These are phyloP conservation scores for Scopulariopsis brevicaulis DNA, from an alignment of 2,329 filamentous ascomycete genomes.

Conservation along the genomic window DNA sequence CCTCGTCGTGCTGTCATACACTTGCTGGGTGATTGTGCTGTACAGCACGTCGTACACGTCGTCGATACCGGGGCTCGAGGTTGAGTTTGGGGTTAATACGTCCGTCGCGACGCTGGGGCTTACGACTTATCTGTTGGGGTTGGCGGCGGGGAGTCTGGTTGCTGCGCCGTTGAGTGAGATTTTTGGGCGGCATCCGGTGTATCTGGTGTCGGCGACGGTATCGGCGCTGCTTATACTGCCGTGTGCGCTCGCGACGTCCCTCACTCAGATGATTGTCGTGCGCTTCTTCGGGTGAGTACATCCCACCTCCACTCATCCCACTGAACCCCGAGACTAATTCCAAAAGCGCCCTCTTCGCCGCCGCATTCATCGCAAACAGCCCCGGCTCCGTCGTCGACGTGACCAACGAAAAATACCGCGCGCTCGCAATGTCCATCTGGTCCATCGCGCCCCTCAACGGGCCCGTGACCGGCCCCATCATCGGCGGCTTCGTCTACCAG, in stretches of 20 bases:
- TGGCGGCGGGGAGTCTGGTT: conserved; percentile 60
- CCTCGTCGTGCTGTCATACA: conserved; percentile 31
- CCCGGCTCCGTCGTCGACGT: conserved; percentile 79
- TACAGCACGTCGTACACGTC: conserved; percentile 74
- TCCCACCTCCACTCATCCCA: background rate
- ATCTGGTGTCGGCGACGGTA: conserved; percentile 49
- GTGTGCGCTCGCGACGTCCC: conserved; percentile 55
- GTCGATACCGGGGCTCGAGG: conserved; percentile 55
- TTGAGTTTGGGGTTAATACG: conserved; percentile 49
- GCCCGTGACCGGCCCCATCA: conserved; percentile 26
- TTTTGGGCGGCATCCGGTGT: conserved; percentile 58
- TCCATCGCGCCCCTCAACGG: conserved; percentile 77
- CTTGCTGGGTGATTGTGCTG: conserved; percentile 44
- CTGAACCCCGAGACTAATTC: background rate
- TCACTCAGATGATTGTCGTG: conserved; percentile 57
- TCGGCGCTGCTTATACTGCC: conserved; percentile 64
- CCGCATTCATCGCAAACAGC: conserved; percentile 73
- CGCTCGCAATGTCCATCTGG: conserved; percentile 76
- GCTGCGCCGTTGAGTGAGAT: conserved; percentile 65
- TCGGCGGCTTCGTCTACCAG: conserved; percentile 64
- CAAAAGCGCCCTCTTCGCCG: conserved; percentile 51
- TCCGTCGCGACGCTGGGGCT: conserved; percentile 63
- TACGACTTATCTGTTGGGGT: conserved; percentile 66
- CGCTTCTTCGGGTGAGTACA: conserved; percentile 56
- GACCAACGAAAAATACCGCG: conserved; percentile 67